Base-by-base conservation (phyloP, 495 filamentous ascomycete genomes). In the Penicillium ucsense region DNA sequence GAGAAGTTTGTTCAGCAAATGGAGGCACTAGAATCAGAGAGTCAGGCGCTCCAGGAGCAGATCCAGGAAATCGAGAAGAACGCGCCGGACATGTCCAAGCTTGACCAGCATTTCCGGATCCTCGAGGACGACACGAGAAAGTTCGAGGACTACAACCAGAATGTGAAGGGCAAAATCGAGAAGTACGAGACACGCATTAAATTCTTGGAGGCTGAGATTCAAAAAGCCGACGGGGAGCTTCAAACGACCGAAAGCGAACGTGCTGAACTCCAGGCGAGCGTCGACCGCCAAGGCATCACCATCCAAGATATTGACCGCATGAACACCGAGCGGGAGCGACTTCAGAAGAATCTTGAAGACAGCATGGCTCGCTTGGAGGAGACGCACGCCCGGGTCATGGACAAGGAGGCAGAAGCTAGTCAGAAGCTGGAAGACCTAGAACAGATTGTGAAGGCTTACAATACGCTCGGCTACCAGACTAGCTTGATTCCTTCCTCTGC, bases 251-350 rank as follows among this genome's bases (percentile, higher is more conserved):
- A 97, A 48, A 77, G 84, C 7, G 91, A 97, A 60, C 80, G 83
- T 44, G 66, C 76, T n/a, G 73, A 76, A 11, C 76, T 97, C 29
- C 89, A 96, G 59, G 78, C 82, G 32, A 82, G 84, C 10, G 86
- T 99, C 35, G 90, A 97, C 60, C 81, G 81, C 50, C 88, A 94
- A 59, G 92, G 91, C 4, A 89, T 99, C 54, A 92, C 87, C 40
- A 90, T 94, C 58, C 84, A 88, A 62, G 94, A 97, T 72, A 96
- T 99, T 62, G 92, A 99, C 74, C 90, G 89, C 57, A 95, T 99
- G 91, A 94, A 87, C 52, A 81, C 84, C 20, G 92, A 97, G 62
- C 82, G 90, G 32, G 92, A 97, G 59, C 83, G 94, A 8, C 76
- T 97, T 32, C 85, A 92, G 43, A 91, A 84, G 56, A 84, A 79